Evolutionary conservation across 2,329 filamentous ascomycete species (phyloP), one percentile per base, ranked within the genome.

Genomic region (Emericellopsis atlantica): DNA sequence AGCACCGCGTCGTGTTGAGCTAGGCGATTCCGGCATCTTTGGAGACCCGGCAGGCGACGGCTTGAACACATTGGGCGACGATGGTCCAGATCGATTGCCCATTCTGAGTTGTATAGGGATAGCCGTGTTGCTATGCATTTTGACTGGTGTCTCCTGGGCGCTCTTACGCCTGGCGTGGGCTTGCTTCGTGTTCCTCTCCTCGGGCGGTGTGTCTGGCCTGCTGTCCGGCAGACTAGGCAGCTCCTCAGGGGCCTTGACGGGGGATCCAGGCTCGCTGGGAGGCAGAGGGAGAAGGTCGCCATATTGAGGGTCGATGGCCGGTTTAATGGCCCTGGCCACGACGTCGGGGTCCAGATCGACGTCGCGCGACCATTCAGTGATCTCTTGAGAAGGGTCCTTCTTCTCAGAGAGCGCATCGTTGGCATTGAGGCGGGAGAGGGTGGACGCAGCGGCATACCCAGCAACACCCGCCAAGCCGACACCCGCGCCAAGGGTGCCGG

Each of bases 401-500:
- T 61, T 56, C 48, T 65, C 59, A 49, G 54, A 54, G 33, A 32
- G 29, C 22, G 32, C 37, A 18, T 43, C 39, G 44, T 39, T 45
- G 59, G 55, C 46, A 36, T 45, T 43, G 51, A 51, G 56, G 63
- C 40, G 42, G n/a, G 42, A 40, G 34, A 43, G 42, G 32, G 16
- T 21, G 26, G 31, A 33, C 18, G 33, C 40, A 36, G 31, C 37
- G 31, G 36, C 37, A 21, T 23, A 32, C 26, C 16, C 40, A 23
- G 29, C 16, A 26, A 18, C 66, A 60, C 68, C 67, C 64, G 65
- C 68, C 60, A 72, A 56, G 72, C 77, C 76, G 75, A 65, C 76
- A 80, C 76, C 75, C 68, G 71, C 73, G 76, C 76, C 76, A 75
- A 72, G 67, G 70, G 70, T 80, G 71, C 66, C 76, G 76, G 77